These are phyloP conservation scores for Thoreauomyces humboldtii DNA, from an alignment of 192 early-diverging fungal genomes.

Conservation along the genomic window DNA sequence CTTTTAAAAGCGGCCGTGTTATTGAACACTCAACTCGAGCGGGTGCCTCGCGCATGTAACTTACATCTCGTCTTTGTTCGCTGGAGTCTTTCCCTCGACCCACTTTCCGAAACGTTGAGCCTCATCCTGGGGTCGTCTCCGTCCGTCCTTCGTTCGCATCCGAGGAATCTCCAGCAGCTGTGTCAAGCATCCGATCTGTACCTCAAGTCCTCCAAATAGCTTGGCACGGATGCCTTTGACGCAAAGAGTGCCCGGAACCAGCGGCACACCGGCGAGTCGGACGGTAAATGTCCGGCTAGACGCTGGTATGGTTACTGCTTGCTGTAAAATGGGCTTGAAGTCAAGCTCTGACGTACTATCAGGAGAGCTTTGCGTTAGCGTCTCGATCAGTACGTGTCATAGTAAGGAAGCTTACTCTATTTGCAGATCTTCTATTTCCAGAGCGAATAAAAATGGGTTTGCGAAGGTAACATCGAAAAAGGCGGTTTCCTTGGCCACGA, in stretches of 20 bases:
- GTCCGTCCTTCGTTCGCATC: constrained; percentile 55
- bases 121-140: constrained; percentile 40
- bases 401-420: constrained; percentile 42
- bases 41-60: too few species aligned
- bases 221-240: constrained; percentile 65
- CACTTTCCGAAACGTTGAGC: neutral
- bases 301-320: constrained; percentile 63
- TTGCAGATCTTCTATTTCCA: constrained; percentile 67
- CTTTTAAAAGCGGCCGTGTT: neutral
- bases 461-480: constrained; percentile 70
- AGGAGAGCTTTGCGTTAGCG: too few species aligned
- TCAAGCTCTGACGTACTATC: constrained; percentile 57
- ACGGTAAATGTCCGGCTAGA: constrained; percentile 55
- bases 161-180: constrained; percentile 52
- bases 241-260: constrained; percentile 53
- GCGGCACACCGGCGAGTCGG: constrained; percentile 65
- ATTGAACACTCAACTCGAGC: too few species aligned
- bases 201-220: constrained; percentile 68
- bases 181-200: constrained; percentile 48
- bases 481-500: constrained; percentile 65
- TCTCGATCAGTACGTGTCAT: too few species aligned
- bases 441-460: constrained; percentile 78
- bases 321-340: constrained; percentile 56
- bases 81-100: neutral
- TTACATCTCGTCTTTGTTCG: neutral